Evolutionary conservation across 805 yeast genomes (phyloP).

Genomic region (Sporopachydermia lactativora): DNA sequence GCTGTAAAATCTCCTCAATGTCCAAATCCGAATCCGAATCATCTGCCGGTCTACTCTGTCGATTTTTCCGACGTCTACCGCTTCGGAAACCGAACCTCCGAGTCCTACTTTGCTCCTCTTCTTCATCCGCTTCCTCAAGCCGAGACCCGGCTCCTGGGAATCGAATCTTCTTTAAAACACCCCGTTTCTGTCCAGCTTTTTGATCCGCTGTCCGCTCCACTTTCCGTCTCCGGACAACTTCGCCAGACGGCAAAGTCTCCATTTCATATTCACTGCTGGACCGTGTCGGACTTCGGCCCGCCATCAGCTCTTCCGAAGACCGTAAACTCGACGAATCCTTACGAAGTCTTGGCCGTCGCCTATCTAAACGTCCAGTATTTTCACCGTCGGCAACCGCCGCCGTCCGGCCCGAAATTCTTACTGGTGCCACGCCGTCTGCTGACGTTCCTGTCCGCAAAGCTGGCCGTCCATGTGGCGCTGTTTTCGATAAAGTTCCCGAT

Average conservation of each 20-base stretch:
- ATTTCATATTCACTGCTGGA: conserved; percentile 22
- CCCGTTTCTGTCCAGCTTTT: neutral
- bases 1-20: neutral
- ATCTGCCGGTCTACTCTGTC: neutral
- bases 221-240: conserved; percentile 32
- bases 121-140: conserved; percentile 13
- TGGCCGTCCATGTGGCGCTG: neutral
- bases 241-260: conserved; percentile 67
- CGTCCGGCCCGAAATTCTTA: neutral
- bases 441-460: neutral
- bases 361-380: conserved; percentile 10
- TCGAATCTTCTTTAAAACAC: conserved; percentile 14
- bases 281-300: conserved; percentile 3
- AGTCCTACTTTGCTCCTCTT: conserved; percentile 8
- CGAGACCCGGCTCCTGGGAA: conserved; percentile 15
- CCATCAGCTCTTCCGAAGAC: conserved; percentile 3
- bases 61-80: neutral
- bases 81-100: neutral
- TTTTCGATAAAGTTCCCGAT: neutral
- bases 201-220: conserved; percentile 10
- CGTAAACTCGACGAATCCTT: conserved; percentile 3
- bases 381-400: neutral
- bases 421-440: no score
- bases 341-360: conserved; percentile 4
- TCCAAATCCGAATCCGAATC: neutral